These are phyloP conservation scores for Coffea humblotiana DNA, from an alignment of 305 asterid species.

Conservation along the genomic window DNA sequence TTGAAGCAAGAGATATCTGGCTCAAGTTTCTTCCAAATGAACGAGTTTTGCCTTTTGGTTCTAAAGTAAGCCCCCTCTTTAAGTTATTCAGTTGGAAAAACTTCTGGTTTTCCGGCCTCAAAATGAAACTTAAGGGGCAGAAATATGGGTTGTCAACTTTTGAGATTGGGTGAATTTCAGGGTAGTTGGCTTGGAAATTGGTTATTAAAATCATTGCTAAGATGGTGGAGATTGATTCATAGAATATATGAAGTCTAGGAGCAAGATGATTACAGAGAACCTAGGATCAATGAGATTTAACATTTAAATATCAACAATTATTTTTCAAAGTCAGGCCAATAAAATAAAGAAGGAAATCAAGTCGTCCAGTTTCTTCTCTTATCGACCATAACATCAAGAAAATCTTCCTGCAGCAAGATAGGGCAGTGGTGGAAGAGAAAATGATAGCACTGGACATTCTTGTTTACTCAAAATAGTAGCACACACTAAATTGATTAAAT, in stretches of 20 bases:
- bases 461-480: neutral
- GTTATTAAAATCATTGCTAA: neutral
- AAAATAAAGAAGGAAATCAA: too few relatives aligned
- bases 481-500: neutral
- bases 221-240: neutral
- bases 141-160: neutral
- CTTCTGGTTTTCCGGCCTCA: neutral
- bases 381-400: too few relatives aligned
- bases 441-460: neutral
- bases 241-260: too few relatives aligned
- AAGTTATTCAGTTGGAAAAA: neutral
- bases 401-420: too few relatives aligned
- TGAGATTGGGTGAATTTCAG: neutral
- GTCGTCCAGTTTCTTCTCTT: too few relatives aligned
- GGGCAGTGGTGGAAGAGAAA: neutral
- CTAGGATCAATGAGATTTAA: too few relatives aligned
- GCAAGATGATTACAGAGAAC: too few relatives aligned
- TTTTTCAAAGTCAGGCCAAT: too few relatives aligned
- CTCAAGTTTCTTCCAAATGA: conserved; percentile 71
- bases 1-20: conserved; percentile 78
- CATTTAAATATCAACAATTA: too few relatives aligned
- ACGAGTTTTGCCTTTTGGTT: conserved; percentile 87
- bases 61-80: conserved; percentile 57
- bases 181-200: neutral
- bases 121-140: neutral